Percentiles rank a stretch among this genome's conserved stretches.
Evolutionary conservation across 129 eudicot genomes (phyloP).

Genomic region (Silybum marianum): DNA sequence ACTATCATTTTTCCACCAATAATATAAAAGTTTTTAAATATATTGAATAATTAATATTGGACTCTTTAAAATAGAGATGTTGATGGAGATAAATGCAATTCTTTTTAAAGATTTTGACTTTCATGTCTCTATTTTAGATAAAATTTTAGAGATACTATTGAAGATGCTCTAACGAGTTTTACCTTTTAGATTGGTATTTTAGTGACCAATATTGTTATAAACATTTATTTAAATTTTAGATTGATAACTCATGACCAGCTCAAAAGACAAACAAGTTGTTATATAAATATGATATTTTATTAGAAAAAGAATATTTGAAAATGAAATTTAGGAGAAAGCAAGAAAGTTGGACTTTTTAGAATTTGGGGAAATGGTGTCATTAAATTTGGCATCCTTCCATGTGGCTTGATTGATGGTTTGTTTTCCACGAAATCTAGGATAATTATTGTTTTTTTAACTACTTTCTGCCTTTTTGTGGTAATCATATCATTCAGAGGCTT

Average conservation of each 20-base stretch:
- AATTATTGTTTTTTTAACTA: background rate
- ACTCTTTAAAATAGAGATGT: too few species aligned
- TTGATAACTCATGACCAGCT: background rate
- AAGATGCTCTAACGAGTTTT: too few species aligned
- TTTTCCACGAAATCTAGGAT: background rate
- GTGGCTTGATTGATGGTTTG: slow-evolving; percentile 2
- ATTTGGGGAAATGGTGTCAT: slow-evolving; percentile 1
- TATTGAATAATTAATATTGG: too few species aligned
- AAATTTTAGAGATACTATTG: too few species aligned
- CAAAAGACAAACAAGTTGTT: background rate
- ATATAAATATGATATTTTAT: background rate
- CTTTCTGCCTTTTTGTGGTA: too few species aligned
- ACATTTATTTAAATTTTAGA: background rate
- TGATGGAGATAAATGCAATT: too few species aligned
- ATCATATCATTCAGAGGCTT: too few species aligned
- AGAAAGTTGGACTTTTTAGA: background rate
- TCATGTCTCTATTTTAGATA: too few species aligned
- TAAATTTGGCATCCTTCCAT: slow-evolving; percentile 12
- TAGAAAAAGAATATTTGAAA: background rate
- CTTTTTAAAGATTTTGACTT: too few species aligned
- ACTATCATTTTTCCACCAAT: too few species aligned
- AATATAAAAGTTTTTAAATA: too few species aligned
- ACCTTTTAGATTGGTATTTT: too few species aligned
- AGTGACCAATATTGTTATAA: background rate
- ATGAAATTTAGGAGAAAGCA: background rate